These are phyloP conservation scores for Vaccinium corymbosum DNA, from an alignment of 148 eudicot species.

Conservation along the genomic window DNA sequence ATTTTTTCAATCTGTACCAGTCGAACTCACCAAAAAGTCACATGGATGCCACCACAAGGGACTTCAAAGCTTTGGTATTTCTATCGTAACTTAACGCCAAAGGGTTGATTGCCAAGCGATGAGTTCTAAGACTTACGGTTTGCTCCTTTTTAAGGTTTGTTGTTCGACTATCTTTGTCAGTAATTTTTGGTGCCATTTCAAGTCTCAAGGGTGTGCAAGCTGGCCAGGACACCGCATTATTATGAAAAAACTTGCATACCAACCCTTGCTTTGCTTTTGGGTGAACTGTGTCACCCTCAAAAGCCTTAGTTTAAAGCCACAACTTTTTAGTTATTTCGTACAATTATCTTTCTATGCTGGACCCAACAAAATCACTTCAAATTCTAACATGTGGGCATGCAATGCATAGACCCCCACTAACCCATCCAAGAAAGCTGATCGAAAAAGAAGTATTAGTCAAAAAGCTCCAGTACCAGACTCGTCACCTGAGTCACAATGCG, in stretches of 20 bases:
- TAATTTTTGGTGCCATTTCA: too few relatives aligned
- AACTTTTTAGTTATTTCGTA: neutral
- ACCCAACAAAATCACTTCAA: slow-evolving; percentile 7
- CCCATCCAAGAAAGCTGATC: slow-evolving; percentile 18
- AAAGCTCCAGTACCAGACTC: neutral
- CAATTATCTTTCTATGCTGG: neutral
- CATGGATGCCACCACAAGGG: neutral
- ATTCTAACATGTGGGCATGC: neutral
- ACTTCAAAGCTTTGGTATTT: neutral
- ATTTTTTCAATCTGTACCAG: neutral
- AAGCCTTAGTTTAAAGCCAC: neutral
- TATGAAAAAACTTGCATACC: neutral
- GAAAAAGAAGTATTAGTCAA: neutral
- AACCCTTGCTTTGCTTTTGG: neutral
- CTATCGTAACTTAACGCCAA: neutral
- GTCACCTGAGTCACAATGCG: too few relatives aligned
- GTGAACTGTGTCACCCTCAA: neutral
- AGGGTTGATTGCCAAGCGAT: too few relatives aligned
- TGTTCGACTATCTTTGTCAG: too few relatives aligned
- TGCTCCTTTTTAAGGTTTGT: too few relatives aligned
- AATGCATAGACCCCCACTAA: slow-evolving; percentile 16
- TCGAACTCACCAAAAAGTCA: neutral
- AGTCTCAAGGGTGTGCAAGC: too few relatives aligned
- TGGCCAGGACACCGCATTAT: too few relatives aligned
- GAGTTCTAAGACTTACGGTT: too few relatives aligned